phyloP scores from a whole-genome alignment of 148 eudicot genomes.

The Fagopyrum tataricum region DNA sequence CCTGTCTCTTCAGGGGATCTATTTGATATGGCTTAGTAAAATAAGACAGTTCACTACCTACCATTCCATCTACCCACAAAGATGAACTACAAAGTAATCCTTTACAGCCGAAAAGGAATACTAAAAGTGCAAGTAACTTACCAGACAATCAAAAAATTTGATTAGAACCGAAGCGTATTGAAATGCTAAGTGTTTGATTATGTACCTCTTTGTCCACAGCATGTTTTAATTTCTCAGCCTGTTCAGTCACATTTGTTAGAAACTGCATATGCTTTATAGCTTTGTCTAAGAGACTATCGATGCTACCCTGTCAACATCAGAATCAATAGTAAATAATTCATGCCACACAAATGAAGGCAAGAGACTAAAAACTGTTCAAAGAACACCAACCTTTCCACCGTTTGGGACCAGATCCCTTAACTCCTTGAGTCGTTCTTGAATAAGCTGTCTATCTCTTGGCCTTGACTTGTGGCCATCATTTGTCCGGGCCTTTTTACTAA shows the following conservation, averaged over 20 bases:
- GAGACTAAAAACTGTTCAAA: background rate
- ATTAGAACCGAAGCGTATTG: background rate
- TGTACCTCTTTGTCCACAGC: conserved; percentile 37
- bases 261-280: conserved; percentile 77
- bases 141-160: background rate
- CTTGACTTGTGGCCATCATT: conserved; percentile 40
- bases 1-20: background rate
- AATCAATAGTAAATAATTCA: conserved; percentile 4
- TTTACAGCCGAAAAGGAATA: background rate
- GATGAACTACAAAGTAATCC: background rate
- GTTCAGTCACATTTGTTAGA: conserved; percentile 50
- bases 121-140: background rate
- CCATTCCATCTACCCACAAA: conserved; percentile 1
- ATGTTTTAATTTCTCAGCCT: conserved; percentile 55
- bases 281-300: conserved; percentile 72
- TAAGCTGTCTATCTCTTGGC: conserved; percentile 80
- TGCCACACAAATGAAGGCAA: background rate
- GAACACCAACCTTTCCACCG: conserved; percentile 46
- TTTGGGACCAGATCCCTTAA: conserved; percentile 67
- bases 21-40: background rate
- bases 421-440: conserved; percentile 74
- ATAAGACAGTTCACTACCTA: background rate
- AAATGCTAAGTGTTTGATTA: background rate
- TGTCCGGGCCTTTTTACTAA: conserved; percentile 31
- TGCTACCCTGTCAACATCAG: conserved; percentile 63